These are phyloP conservation scores for Coemansia sp. DNA, from an alignment of 371 early-diverging fungal genomes.

Conservation along the genomic window DNA sequence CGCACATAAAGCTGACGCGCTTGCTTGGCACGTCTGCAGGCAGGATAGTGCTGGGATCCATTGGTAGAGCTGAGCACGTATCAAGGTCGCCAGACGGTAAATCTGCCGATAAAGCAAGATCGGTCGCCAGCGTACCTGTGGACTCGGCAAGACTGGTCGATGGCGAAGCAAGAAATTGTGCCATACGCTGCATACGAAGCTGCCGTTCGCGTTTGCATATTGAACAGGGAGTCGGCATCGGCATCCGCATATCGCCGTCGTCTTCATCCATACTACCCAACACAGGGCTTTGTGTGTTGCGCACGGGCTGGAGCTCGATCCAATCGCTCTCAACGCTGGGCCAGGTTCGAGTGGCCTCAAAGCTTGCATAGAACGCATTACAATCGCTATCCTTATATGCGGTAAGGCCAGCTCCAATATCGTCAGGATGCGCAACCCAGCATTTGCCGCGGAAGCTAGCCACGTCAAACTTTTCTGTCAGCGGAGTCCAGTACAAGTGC, in stretches of 20 bases:
- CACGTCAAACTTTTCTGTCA: constrained; percentile 14
- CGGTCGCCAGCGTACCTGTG: neutral
- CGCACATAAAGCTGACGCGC: constrained; percentile 21
- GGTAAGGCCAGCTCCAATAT: constrained; percentile 39
- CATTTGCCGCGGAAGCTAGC: constrained; percentile 55
- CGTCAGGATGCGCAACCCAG: constrained; percentile 53
- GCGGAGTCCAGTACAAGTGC: constrained; percentile 45
- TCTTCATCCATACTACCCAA: neutral
- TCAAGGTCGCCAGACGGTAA: neutral
- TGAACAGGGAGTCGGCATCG: constrained; percentile 31
- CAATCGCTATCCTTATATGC: constrained; percentile 50
- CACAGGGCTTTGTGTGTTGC: neutral
- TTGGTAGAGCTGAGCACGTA: neutral
- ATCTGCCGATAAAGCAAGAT: neutral
- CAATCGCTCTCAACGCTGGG: constrained; percentile 14
- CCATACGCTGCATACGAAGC: constrained; percentile 5
- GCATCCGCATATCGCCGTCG: constrained; percentile 18
- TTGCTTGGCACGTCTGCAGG: neutral
- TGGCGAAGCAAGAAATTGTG: constrained; percentile 15
- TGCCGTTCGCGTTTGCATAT: constrained; percentile 40
- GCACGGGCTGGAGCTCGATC: constrained; percentile 21
- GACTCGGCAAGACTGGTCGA: neutral
- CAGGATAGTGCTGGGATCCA: neutral
- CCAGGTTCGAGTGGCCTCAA: constrained; percentile 14
- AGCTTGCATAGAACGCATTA: constrained; percentile 53